Percentiles rank a stretch among this genome's conserved stretches.
phyloP scores from a whole-genome alignment of 805 yeast species.

The Cyberlindnera misumaiensis region DNA sequence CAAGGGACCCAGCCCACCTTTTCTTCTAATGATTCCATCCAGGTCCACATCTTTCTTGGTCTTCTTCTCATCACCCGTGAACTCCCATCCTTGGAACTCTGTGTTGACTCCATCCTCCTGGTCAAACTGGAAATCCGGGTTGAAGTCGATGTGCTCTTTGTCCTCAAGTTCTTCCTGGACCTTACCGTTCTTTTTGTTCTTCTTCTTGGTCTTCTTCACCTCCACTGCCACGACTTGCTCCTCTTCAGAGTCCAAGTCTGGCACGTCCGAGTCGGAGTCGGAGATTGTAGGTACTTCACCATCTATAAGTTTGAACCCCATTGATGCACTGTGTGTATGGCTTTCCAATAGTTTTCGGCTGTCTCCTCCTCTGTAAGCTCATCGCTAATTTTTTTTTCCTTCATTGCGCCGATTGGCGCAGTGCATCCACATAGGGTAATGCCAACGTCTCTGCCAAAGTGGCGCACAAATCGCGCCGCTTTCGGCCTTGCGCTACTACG shows the following conservation, averaged over 20 bases:
- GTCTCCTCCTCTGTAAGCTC: slow-evolving; percentile 6
- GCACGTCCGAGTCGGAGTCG: slow-evolving; percentile 49
- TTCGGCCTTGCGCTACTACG: too few species aligned
- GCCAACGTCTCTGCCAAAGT: too few species aligned
- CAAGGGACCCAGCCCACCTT: slow-evolving; percentile 65
- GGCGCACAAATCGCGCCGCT: too few species aligned
- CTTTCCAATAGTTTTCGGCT: not conserved
- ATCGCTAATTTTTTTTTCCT: slow-evolving; percentile 14
- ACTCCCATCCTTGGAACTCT: slow-evolving; percentile 79
- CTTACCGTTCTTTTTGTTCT: slow-evolving; percentile 19
- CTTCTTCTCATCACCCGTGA: slow-evolving; percentile 41
- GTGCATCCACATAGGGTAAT: too few species aligned
- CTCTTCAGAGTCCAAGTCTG: slow-evolving; percentile 3
- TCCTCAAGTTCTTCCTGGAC: slow-evolving; percentile 27
- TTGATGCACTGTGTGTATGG: slow-evolving; percentile 1
- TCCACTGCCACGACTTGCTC: slow-evolving; percentile 14
- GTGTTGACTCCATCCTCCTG: slow-evolving; percentile 49
- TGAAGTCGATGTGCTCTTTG: slow-evolving; percentile 47
- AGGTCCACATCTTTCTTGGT: slow-evolving; percentile 66
- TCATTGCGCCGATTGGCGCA: too few species aligned
- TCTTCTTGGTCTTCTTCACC: slow-evolving; percentile 18
- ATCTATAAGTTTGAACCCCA: slow-evolving; percentile 25
- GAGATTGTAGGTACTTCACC: slow-evolving; percentile 72
- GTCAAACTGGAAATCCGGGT: slow-evolving; percentile 69
- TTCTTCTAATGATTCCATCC: slow-evolving; percentile 79